Conservation (phyloP, 1,284 basidiomycete species). For the Marasmius oreades region DNA sequence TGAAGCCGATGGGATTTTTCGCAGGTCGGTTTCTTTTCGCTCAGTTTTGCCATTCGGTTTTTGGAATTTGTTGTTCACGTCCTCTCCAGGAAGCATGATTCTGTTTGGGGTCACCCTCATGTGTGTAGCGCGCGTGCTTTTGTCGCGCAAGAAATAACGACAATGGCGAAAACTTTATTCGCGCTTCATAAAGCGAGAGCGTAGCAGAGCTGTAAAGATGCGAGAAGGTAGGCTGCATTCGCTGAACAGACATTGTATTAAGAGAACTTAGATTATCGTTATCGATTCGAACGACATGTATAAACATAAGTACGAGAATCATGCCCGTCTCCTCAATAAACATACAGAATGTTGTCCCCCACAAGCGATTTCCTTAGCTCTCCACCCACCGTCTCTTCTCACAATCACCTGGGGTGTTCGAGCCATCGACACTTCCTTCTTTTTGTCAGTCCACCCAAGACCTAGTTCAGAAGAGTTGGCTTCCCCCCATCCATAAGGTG, state of each 20-base stretch:
- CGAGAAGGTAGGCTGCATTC: too few species aligned
- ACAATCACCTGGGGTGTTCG: constrained; percentile 40
- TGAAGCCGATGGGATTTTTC: constrained; percentile 54
- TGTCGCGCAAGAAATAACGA: too few species aligned
- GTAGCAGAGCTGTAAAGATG: too few species aligned
- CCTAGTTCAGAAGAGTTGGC: constrained; percentile 53
- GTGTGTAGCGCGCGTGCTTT: neutral
- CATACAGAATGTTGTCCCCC: constrained; percentile 50
- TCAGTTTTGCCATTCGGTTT: neutral
- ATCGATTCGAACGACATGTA: too few species aligned
- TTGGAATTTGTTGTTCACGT: neutral
- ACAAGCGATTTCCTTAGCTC: constrained; percentile 39
- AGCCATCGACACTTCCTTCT: constrained; percentile 28
- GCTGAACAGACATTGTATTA: too few species aligned
- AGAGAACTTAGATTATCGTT: too few species aligned
- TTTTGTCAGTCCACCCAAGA: constrained; percentile 31
- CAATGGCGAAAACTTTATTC: too few species aligned
- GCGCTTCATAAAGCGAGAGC: too few species aligned
- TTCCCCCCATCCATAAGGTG: constrained; percentile 68
- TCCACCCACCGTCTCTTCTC: constrained; percentile 41
- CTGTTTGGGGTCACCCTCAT: constrained; percentile 6
- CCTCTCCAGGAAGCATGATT: constrained; percentile 6
- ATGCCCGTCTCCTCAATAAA: constrained; percentile 25
- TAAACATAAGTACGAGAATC: too few species aligned
- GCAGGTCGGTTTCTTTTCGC: constrained; percentile 38